Base-by-base conservation (phyloP, 805 yeast species). In the Yarrowia sp. region DNA sequence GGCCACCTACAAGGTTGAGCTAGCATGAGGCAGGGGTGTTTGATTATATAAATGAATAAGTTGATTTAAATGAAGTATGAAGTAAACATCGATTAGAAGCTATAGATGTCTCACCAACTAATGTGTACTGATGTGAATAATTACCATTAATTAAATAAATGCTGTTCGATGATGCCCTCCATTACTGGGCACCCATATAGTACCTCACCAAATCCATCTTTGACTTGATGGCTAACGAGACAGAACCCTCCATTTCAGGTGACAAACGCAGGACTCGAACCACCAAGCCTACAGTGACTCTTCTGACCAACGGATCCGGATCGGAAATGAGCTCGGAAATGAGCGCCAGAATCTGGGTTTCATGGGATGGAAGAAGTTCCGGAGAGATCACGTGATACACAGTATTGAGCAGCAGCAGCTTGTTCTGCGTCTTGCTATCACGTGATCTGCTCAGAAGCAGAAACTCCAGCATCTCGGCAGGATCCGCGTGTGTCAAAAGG, bases 151-250 rank as follows among this genome's bases (percentile, higher is more conserved):
- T 26, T 26, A 26, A 26, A 26, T 26, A 26, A 26, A 26, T 26
- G 32, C 32, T 3, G 4, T 26, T 26, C 32, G 7, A 5, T 26
- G 32, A 26, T 3, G 32, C 32, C 7, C 32, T 26, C 32, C 19
- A 5, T 26, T 26, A 26, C 32, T 26, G 3, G 32, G 32, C 32
- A 26, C 59, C 59, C 59, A 53, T 53, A 14, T 63, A 63, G 26
- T 63, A 63, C 40, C 40, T 38, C n/a, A 63, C 67, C 8, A 63
- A 46, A 15, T 48, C 56, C 67, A 63, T 63, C 19, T 49, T 63
- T n/a, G 56, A 40, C 46, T 49, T 49, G 22, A 63, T 48, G 12
- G 43, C 46, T 4, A 11, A 8, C 4, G 48, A 14, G 8, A 63
- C 32, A 11, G 67, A 10, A 4, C 46, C 42, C 50, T 48, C 56